Percentiles rank a stretch among this genome's conserved stretches.
Conservation (phyloP, 2,329 filamentous ascomycete species). For the Thermoascus crustaceus region DNA sequence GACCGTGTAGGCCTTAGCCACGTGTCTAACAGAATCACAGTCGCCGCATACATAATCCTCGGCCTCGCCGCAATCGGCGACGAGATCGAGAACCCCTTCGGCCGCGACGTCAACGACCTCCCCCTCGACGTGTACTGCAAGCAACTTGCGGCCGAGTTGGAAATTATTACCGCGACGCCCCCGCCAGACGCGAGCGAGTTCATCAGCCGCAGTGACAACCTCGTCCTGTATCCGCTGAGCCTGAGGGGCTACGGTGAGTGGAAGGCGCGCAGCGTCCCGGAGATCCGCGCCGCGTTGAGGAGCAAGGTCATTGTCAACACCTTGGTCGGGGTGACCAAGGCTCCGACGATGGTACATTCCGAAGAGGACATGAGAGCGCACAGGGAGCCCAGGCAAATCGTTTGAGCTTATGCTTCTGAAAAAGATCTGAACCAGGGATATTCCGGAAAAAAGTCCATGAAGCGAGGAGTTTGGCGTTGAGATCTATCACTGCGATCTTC, state of each 20-base stretch:
- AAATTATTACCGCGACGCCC: conserved; percentile 58
- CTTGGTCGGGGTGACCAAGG: too few relatives aligned
- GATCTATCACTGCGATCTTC: too few relatives aligned
- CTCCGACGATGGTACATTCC: too few relatives aligned
- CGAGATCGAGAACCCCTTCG: conserved; percentile 81
- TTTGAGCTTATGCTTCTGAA: too few relatives aligned
- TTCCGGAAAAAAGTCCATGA: too few relatives aligned
- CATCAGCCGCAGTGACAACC: conserved; percentile 25
- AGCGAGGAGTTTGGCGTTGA: too few relatives aligned
- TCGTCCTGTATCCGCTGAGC: conserved; percentile 33
- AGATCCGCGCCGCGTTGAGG: conserved; percentile 37
- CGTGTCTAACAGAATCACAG: conserved; percentile 13
- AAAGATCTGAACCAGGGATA: too few relatives aligned
- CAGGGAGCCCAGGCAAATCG: too few relatives aligned
- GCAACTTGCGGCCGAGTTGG: conserved; percentile 64
- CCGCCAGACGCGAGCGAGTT: conserved; percentile 47
- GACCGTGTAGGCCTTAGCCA: not conserved
- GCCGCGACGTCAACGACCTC: conserved; percentile 73
- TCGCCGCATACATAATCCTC: conserved; percentile 72
- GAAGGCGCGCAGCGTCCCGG: conserved; percentile 40
- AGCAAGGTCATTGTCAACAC: conserved; percentile 25
- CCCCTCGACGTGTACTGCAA: conserved; percentile 69
- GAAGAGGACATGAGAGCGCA: too few relatives aligned
- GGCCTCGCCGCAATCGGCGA: conserved; percentile 67
- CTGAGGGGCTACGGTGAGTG: conserved; percentile 41